Evolutionary conservation across 1,284 basidiomycete genomes (phyloP).

Genomic region (Apiotrichum siamense): DNA sequence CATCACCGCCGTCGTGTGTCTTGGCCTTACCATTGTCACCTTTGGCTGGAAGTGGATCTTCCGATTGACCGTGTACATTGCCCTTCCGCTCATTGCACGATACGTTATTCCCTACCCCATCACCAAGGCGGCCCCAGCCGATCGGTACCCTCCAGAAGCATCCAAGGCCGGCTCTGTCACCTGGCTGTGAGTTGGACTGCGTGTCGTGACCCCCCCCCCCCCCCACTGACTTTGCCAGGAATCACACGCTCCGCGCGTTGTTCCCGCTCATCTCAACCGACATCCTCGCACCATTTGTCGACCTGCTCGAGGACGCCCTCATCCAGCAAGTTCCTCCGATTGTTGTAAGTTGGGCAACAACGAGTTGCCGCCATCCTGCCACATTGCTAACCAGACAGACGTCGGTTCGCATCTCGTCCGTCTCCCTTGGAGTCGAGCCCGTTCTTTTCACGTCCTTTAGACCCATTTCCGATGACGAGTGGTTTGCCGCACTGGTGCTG

Average conservation of each 20-base stretch:
- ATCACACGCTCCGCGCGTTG: slow-evolving; percentile 40
- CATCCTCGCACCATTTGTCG: slow-evolving; percentile 46
- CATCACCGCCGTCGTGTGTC: not conserved
- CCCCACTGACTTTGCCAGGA: slow-evolving; percentile 20
- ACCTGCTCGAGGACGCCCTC: slow-evolving; percentile 47
- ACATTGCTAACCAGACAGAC: slow-evolving; percentile 22
- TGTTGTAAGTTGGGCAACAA: slow-evolving; percentile 25
- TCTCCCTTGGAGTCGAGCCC: slow-evolving; percentile 41
- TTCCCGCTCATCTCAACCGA: slow-evolving; percentile 47
- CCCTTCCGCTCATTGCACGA: not conserved
- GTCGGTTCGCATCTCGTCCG: slow-evolving; percentile 39
- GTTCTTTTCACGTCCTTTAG: slow-evolving; percentile 40
- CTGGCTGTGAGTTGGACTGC: slow-evolving; percentile 11
- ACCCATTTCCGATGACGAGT: slow-evolving; percentile 42
- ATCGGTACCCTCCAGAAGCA: slow-evolving; percentile 1
- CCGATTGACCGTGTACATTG: not conserved
- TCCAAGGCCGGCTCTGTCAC: slow-evolving; percentile 5
- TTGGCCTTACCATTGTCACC: not conserved
- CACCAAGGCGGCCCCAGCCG: not conserved
- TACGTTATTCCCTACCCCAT: slow-evolving; percentile 4
- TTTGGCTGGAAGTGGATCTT: slow-evolving; percentile 2
- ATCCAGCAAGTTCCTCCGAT: slow-evolving; percentile 43
- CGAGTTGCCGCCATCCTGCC: too few species aligned
- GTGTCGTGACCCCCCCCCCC: not conserved
- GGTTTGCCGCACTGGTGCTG: slow-evolving; percentile 38